Evolutionary conservation across 192 early-diverging fungal species (phyloP).

Genomic region (Entomortierella chlamydospora): DNA sequence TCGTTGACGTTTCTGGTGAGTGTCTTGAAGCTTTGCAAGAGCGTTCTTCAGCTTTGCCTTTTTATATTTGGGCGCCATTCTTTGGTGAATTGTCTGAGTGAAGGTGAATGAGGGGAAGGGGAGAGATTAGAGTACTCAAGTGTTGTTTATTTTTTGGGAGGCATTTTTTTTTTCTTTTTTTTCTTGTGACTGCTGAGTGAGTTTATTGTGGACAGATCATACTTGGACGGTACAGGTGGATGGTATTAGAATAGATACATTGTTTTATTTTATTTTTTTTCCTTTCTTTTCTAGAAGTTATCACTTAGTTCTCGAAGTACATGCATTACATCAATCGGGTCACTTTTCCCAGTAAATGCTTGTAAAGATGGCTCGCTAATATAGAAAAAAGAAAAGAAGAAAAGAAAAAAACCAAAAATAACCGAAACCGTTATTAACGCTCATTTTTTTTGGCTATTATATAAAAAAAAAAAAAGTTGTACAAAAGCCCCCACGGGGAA

Average conservation of each 20-base stretch:
- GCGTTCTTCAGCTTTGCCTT: slow-evolving; percentile 49
- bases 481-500: background rate
- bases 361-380: slow-evolving; percentile 67
- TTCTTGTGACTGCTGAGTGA: slow-evolving; percentile 9
- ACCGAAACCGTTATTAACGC: too few species aligned
- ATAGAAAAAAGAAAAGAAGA: too few species aligned
- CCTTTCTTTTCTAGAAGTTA: slow-evolving; percentile 23
- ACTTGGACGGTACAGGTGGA: too few species aligned
- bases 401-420: too few species aligned
- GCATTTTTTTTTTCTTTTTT: slow-evolving; percentile 28
- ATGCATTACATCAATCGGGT: slow-evolving; percentile 82
- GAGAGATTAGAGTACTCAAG: background rate
- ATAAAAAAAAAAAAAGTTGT: background rate
- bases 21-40: slow-evolving; percentile 37
- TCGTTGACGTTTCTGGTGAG: slow-evolving; percentile 38
- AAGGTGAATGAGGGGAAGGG: background rate
- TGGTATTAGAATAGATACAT: too few species aligned
- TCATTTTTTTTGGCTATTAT: background rate
- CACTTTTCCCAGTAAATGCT: slow-evolving; percentile 61
- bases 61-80: slow-evolving; percentile 47
- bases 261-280: slow-evolving; percentile 10
- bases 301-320: slow-evolving; percentile 78
- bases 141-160: background rate
- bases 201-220: too few species aligned
- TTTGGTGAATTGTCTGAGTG: slow-evolving; percentile 4